Evolutionary conservation across 805 yeast genomes (phyloP).

Genomic region (Wickerhamiella slavikovae): DNA sequence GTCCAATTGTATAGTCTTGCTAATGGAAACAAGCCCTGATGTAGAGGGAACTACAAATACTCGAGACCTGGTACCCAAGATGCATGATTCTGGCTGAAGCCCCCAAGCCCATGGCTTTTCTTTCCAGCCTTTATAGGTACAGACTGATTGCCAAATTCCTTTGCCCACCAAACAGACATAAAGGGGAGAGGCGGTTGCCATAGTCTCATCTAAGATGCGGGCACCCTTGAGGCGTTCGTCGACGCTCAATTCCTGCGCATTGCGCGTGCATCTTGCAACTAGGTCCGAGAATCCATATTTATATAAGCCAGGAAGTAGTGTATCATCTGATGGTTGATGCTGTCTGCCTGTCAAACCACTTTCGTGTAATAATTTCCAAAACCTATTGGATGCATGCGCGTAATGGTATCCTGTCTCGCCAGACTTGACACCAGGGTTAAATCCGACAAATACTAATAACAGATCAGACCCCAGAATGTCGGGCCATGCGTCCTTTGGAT

Average conservation of each 20-base stretch:
- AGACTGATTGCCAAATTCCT: constrained; percentile 50
- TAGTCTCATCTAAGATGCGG: constrained; percentile 27
- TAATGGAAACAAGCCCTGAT: constrained; percentile 43
- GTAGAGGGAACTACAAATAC: constrained; percentile 51
- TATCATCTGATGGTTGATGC: constrained; percentile 23
- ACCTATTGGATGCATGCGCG: constrained; percentile 47
- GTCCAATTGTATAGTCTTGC: constrained; percentile 24
- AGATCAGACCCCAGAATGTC: too few relatives aligned
- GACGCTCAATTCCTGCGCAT: constrained; percentile 31
- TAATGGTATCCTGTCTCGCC: constrained; percentile 44
- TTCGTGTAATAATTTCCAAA: constrained; percentile 44
- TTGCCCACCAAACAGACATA: constrained; percentile 45
- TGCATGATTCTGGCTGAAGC: constrained; percentile 12
- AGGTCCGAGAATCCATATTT: constrained; percentile 53
- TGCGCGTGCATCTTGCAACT: constrained; percentile 39
- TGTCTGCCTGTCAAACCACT: constrained; percentile 23
- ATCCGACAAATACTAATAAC: constrained; percentile 40
- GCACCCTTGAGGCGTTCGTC: constrained; percentile 36
- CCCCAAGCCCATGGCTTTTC: constrained; percentile 35
- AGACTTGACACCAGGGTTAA: constrained; percentile 50
- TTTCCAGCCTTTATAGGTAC: constrained; percentile 19
- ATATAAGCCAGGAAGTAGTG: constrained; percentile 21
- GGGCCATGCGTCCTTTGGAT: too few relatives aligned
- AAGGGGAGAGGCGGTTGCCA: constrained; percentile 21
- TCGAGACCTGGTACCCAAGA: constrained; percentile 14